Evolutionary conservation across 768 basidiomycete species (phyloP).

Genomic region (Lentinus tigrinus): DNA sequence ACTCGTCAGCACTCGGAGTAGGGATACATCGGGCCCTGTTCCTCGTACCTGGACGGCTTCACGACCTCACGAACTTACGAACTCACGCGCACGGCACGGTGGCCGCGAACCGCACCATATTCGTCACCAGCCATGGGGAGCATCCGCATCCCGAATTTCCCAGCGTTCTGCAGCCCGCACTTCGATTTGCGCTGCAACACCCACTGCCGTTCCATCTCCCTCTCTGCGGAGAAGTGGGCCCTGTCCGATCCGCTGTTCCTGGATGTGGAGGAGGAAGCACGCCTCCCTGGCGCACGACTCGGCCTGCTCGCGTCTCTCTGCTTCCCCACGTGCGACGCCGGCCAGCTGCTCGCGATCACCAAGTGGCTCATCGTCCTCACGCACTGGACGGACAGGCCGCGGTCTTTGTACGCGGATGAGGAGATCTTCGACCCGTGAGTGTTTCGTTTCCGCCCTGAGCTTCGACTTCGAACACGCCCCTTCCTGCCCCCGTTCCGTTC

Average conservation of each 20-base stretch:
- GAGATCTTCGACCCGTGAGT: constrained; percentile 22
- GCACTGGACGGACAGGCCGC: constrained; percentile 19
- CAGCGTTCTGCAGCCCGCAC: constrained; percentile 19
- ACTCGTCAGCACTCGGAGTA: neutral
- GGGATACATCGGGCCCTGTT: no score
- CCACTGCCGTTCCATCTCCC: constrained; percentile 24
- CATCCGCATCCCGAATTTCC: constrained; percentile 28
- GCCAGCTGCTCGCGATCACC: constrained; percentile 52
- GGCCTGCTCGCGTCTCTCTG: constrained; percentile 60
- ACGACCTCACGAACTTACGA: neutral
- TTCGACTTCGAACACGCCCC: neutral
- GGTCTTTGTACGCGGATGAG: constrained; percentile 11
- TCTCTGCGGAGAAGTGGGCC: constrained; percentile 24
- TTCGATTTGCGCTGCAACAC: constrained; percentile 28
- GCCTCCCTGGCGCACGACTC: constrained; percentile 33
- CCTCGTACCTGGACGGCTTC: no score
- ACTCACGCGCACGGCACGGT: neutral
- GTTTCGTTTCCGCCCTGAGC: neutral
- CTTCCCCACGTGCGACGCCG: constrained; percentile 54
- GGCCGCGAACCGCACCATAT: neutral
- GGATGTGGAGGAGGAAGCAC: constrained; percentile 16
- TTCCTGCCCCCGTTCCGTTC: neutral
- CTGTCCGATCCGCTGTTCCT: constrained; percentile 12
- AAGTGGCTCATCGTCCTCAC: constrained; percentile 24
- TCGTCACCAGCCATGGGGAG: constrained; percentile 9